Evolutionary conservation across 192 early-diverging fungal species (phyloP).

Genomic region (Coemansia sp.): DNA sequence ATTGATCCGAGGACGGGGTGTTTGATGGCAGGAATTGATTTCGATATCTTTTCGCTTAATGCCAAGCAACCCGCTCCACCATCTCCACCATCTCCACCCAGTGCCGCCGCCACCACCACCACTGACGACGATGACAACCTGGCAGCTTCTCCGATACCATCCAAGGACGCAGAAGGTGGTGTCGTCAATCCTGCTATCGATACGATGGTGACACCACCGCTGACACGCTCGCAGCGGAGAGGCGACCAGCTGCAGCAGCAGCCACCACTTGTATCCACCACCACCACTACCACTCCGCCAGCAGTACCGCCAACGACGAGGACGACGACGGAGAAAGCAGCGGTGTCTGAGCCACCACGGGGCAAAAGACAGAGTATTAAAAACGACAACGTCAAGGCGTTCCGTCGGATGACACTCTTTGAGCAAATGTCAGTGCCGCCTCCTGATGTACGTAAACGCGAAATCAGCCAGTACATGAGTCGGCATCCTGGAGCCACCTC

Average conservation of each 20-base stretch:
- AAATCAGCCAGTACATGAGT: neutral
- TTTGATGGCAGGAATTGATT: slow-evolving; percentile 23
- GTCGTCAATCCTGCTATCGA: neutral
- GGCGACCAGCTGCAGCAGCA: neutral
- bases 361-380: neutral
- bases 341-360: neutral
- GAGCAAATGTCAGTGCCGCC: slow-evolving; percentile 50
- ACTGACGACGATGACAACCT: neutral
- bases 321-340: neutral
- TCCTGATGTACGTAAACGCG: slow-evolving; percentile 30
- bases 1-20: slow-evolving; percentile 37
- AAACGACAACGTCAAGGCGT: neutral
- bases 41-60: slow-evolving; percentile 31
- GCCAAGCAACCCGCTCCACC: slow-evolving; percentile 8
- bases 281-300: too few relatives aligned
- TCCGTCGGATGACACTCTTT: slow-evolving; percentile 32
- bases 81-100: too few relatives aligned
- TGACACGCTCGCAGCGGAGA: neutral
- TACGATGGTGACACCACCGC: neutral
- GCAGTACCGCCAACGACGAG: too few relatives aligned
- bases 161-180: neutral
- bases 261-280: too few relatives aligned
- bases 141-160: neutral
- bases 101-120: neutral
- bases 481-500: neutral